Evolutionary conservation across 495 filamentous ascomycete species (phyloP).

Genomic region (Penicillium alfredii): DNA sequence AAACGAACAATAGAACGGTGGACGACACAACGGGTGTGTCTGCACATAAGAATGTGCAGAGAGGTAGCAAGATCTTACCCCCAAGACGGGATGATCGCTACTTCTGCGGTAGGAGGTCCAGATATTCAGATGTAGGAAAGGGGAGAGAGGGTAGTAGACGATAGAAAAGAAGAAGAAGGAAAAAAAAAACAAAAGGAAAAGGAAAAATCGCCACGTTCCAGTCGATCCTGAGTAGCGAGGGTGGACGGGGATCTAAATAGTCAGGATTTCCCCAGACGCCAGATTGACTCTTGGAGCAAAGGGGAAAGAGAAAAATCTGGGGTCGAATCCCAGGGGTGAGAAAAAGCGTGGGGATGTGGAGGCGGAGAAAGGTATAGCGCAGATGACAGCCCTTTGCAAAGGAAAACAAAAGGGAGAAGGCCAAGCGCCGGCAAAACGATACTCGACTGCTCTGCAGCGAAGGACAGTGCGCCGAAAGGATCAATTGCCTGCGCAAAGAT

Average conservation of each 20-base stretch:
- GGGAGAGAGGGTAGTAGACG: background rate
- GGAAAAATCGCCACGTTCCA: conserved; percentile 4
- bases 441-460: background rate
- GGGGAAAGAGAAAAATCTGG: conserved; percentile 17
- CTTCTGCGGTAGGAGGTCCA: conserved; percentile 1
- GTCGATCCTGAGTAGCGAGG: conserved; percentile 6
- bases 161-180: no score
- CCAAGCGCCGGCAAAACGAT: conserved; percentile 19
- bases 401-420: no score
- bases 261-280: conserved; percentile 13
- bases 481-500: conserved; percentile 3
- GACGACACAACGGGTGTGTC: no score
- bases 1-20: conserved; percentile 1
- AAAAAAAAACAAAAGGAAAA: no score
- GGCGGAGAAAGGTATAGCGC: conserved; percentile 28
- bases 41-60: no score
- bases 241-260: conserved; percentile 20
- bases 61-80: background rate
- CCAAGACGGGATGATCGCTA: conserved; percentile 1
- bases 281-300: conserved; percentile 2
- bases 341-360: conserved; percentile 15
- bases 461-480: conserved; percentile 6
- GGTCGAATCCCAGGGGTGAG: conserved; percentile 8
- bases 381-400: conserved; percentile 2
- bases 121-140: no score